Evolutionary conservation across 2,329 filamentous ascomycete species (phyloP).

Genomic region (Calonectria honghensis): DNA sequence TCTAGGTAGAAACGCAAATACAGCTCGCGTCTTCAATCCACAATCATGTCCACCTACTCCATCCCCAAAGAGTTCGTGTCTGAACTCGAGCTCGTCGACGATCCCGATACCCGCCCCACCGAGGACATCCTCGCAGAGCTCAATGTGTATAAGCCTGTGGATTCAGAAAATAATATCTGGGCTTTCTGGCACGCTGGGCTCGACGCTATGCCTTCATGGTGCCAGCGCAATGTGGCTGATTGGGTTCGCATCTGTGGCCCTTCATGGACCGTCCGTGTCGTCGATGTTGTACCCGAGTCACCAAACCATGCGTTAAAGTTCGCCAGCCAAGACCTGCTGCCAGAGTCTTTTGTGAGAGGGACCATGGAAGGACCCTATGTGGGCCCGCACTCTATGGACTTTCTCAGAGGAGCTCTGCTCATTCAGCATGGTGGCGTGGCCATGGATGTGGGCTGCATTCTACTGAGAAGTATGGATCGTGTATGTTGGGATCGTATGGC

Average conservation of each 20-base stretch:
- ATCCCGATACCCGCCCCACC: slow-evolving; percentile 55
- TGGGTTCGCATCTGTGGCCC: slow-evolving; percentile 63
- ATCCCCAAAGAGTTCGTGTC: slow-evolving; percentile 37
- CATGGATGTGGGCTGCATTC: slow-evolving; percentile 63
- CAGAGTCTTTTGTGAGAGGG: slow-evolving; percentile 49
- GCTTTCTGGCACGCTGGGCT: slow-evolving; percentile 65
- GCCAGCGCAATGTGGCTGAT: slow-evolving; percentile 62
- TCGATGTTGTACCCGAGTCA: slow-evolving; percentile 61
- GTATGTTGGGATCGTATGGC: slow-evolving; percentile 62
- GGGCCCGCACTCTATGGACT: slow-evolving; percentile 64
- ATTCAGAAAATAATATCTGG: slow-evolving; percentile 65
- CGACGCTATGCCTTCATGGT: slow-evolving; percentile 60
- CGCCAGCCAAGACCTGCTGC: slow-evolving; percentile 54
- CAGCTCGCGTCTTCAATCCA: background rate
- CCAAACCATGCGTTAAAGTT: slow-evolving; percentile 62
- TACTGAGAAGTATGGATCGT: slow-evolving; percentile 61
- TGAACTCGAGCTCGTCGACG: slow-evolving; percentile 39
- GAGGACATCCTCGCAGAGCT: slow-evolving; percentile 58
- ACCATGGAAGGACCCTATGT: slow-evolving; percentile 63
- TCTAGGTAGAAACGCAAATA: slow-evolving; percentile 19
- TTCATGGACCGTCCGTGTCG: slow-evolving; percentile 64
- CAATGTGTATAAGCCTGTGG: slow-evolving; percentile 55
- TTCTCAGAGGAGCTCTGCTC: slow-evolving; percentile 64
- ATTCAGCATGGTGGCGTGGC: slow-evolving; percentile 62
- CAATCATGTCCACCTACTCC: slow-evolving; percentile 30